These are phyloP conservation scores for Lasiodiplodia sp. DNA, from an alignment of 2,329 filamentous ascomycete genomes.

Conservation along the genomic window DNA sequence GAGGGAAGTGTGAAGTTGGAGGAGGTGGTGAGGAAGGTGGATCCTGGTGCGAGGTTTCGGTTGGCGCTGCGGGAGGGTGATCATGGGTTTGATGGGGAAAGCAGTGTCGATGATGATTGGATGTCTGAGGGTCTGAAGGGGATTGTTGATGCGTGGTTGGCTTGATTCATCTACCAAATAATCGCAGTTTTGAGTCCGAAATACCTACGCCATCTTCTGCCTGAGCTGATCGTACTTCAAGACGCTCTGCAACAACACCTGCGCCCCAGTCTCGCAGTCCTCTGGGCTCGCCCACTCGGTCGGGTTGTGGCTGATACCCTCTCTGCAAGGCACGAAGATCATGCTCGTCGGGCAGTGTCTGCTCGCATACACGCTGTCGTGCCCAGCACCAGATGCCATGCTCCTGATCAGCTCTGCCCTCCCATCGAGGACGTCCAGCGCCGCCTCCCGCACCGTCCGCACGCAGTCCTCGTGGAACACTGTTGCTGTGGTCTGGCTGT, in stretches of 20 bases:
- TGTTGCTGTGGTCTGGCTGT: not conserved
- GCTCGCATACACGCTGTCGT: constrained; percentile 60
- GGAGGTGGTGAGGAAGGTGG: too few relatives aligned
- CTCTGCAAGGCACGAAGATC: constrained; percentile 48
- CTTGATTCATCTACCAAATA: too few relatives aligned
- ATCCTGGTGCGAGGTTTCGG: too few relatives aligned
- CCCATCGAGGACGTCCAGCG: constrained; percentile 55
- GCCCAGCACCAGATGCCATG: constrained; percentile 69
- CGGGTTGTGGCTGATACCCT: constrained; percentile 50
- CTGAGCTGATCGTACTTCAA: constrained; percentile 37
- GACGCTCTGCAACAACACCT: constrained; percentile 45
- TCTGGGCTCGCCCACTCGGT: constrained; percentile 45
- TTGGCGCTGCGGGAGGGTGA: too few relatives aligned
- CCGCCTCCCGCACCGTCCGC: constrained; percentile 66
- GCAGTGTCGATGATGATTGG: too few relatives aligned
- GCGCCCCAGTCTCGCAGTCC: constrained; percentile 48
- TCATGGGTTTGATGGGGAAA: too few relatives aligned
- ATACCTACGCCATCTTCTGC: too few relatives aligned
- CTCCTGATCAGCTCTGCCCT: constrained; percentile 60
- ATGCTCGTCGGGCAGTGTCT: constrained; percentile 51
- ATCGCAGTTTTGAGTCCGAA: too few relatives aligned
- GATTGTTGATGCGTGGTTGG: too few relatives aligned
- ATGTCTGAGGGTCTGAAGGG: too few relatives aligned
- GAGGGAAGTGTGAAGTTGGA: too few relatives aligned
- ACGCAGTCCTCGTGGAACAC: constrained; percentile 73